phyloP scores from a whole-genome alignment of 805 yeast species.

The Suhomyces vadensis region DNA sequence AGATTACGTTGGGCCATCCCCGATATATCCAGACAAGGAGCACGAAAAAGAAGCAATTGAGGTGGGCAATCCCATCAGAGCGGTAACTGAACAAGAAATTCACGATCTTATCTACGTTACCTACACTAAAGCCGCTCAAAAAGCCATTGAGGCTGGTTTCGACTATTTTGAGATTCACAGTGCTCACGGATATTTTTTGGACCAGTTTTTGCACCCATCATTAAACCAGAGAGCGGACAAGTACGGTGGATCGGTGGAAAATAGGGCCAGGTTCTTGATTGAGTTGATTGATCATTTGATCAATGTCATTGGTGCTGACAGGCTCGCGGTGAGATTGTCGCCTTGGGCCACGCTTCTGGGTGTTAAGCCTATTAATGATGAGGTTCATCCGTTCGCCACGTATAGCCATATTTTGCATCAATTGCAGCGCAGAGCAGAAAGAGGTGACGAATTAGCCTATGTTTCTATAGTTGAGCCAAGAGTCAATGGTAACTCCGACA shows the following conservation, averaged over 20 bases:
- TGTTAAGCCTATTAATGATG: conserved; percentile 34
- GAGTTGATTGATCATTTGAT: conserved; percentile 45
- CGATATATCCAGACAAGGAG: conserved; percentile 35
- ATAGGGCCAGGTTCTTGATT: conserved; percentile 35
- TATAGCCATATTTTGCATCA: conserved; percentile 43
- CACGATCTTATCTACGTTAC: conserved; percentile 38
- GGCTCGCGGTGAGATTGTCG: conserved; percentile 50
- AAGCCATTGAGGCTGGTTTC: conserved; percentile 39
- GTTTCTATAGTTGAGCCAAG: conserved; percentile 33
- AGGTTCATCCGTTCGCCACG: conserved; percentile 37
- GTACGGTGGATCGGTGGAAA: conserved; percentile 40
- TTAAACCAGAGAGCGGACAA: conserved; percentile 34
- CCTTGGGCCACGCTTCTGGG: conserved; percentile 42
- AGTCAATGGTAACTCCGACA: background rate
- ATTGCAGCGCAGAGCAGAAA: conserved; percentile 36
- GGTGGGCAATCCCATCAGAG: conserved; percentile 29
- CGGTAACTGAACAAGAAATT: conserved; percentile 34
- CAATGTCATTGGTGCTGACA: conserved; percentile 53
- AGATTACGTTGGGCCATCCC: conserved; percentile 43
- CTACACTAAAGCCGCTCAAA: conserved; percentile 47
- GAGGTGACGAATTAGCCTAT: conserved; percentile 27
- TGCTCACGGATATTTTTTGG: conserved; percentile 42
- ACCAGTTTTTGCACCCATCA: conserved; percentile 36
- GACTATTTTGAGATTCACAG: conserved; percentile 43
- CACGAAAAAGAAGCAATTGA: conserved; percentile 34